Evolutionary conservation across 163 green algal genomes (phyloP).

Genomic region (Chlorella variabilis): DNA sequence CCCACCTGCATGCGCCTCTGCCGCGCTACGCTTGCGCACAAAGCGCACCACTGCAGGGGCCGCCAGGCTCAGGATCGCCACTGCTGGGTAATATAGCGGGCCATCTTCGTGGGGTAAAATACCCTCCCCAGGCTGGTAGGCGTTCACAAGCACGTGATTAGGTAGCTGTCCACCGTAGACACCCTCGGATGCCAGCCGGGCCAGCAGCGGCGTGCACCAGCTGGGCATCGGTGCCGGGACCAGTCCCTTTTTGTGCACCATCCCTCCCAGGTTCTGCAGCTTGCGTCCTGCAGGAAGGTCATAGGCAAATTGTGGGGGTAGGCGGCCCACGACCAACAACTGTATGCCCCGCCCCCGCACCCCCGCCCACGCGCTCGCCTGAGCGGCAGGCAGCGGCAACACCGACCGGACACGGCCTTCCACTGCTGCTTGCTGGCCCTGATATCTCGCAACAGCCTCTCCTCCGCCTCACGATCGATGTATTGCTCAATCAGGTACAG

Average conservation of each 20-base stretch:
- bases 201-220: constrained; percentile 49
- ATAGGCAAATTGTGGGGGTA: too few species aligned
- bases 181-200: background rate
- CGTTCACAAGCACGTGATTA: constrained; percentile 87
- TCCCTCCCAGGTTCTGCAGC: constrained; percentile 74
- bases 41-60: constrained; percentile 77
- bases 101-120: constrained; percentile 86
- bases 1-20: background rate
- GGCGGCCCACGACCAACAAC: background rate
- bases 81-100: constrained; percentile 74
- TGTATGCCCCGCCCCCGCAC: too few species aligned
- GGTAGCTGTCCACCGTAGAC: constrained; percentile 24
- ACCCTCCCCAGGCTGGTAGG: constrained; percentile 77
- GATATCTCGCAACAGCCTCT: constrained; percentile 43
- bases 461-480: constrained; percentile 52
- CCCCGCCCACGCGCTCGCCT: too few species aligned
- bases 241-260: constrained; percentile 73
- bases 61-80: constrained; percentile 76
- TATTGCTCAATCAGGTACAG: constrained; percentile 61
- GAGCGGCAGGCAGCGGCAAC: background rate
- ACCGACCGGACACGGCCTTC: constrained; percentile 61
- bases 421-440: constrained; percentile 17
- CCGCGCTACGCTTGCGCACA: constrained; percentile 50
- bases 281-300: constrained; percentile 40
- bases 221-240: constrained; percentile 63